phyloP scores from a whole-genome alignment of 2,329 filamentous ascomycete genomes.

The Sclerotinia nivalis region DNA sequence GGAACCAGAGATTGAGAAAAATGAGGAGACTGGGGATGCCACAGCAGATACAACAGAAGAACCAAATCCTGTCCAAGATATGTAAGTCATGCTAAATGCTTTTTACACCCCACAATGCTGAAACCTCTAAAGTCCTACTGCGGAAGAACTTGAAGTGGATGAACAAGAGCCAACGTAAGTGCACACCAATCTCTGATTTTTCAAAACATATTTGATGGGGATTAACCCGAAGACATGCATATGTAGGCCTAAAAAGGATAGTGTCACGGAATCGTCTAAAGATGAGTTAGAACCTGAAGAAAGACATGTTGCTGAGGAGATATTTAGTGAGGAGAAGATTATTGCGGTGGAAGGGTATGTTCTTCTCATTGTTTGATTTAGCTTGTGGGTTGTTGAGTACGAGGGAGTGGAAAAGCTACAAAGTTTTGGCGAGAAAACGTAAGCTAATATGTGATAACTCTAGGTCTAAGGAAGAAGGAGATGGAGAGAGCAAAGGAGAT shows the following conservation, averaged over 20 bases:
- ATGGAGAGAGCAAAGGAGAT: background rate
- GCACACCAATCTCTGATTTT: background rate
- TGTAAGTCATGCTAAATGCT: background rate
- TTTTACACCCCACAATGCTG: background rate
- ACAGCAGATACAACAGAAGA: background rate
- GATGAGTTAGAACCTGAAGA: background rate
- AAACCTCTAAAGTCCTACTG: background rate
- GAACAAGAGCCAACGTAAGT: background rate
- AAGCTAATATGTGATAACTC: background rate
- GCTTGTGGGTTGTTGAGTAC: background rate
- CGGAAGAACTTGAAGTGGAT: background rate
- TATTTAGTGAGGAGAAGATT: constrained; percentile 10
- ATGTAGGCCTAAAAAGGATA: background rate
- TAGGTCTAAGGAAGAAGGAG: background rate
- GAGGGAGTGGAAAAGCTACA: background rate
- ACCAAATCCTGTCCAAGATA: background rate
- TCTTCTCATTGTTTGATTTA: background rate
- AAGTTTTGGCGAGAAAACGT: background rate
- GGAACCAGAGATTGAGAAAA: background rate
- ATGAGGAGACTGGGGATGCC: no score
- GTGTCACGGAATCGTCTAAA: background rate
- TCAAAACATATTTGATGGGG: background rate
- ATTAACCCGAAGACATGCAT: background rate
- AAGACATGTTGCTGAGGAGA: background rate
- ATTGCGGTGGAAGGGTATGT: constrained; percentile 2